phyloP scores from a whole-genome alignment of 2,329 filamentous ascomycete species.

The Cryphonectria parasitica region DNA sequence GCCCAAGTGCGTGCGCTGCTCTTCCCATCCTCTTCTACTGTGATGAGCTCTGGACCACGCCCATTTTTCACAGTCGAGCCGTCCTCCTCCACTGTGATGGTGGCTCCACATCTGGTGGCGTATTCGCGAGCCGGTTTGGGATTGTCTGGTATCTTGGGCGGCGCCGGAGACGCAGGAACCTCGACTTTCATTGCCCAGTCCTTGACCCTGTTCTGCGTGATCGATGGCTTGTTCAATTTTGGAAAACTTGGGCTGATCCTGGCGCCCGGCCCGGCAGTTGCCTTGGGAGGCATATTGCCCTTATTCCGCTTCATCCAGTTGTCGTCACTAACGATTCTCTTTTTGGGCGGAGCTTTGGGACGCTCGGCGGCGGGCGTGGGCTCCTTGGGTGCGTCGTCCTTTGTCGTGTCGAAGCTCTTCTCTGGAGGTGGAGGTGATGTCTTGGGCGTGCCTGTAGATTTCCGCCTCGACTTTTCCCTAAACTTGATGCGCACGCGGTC shows the following conservation, averaged over 20 bases:
- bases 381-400: conserved; percentile 32
- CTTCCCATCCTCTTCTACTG: conserved; percentile 28
- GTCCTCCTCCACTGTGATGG: conserved; percentile 43
- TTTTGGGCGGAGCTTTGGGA: conserved; percentile 72
- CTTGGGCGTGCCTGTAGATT: conserved; percentile 28
- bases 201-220: conserved; percentile 62
- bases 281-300: conserved; percentile 32
- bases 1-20: conserved; percentile 24
- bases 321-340: conserved; percentile 89
- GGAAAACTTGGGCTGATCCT: conserved; percentile 47
- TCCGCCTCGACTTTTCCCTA: conserved; percentile 48
- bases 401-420: conserved; percentile 32
- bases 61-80: conserved; percentile 30
- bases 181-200: conserved; percentile 65
- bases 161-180: conserved; percentile 45
- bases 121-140: conserved; percentile 32
- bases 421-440: conserved; percentile 35
- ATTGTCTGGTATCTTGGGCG: conserved; percentile 40
- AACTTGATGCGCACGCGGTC: conserved; percentile 62
- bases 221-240: conserved; percentile 56
- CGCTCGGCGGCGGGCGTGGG: conserved; percentile 44
- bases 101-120: conserved; percentile 36
- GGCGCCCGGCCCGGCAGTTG: conserved; percentile 31
- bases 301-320: conserved; percentile 72
- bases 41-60: conserved; percentile 30